Base-by-base conservation (phyloP, 768 basidiomycete species). In the Cubamyces lactineus region DNA sequence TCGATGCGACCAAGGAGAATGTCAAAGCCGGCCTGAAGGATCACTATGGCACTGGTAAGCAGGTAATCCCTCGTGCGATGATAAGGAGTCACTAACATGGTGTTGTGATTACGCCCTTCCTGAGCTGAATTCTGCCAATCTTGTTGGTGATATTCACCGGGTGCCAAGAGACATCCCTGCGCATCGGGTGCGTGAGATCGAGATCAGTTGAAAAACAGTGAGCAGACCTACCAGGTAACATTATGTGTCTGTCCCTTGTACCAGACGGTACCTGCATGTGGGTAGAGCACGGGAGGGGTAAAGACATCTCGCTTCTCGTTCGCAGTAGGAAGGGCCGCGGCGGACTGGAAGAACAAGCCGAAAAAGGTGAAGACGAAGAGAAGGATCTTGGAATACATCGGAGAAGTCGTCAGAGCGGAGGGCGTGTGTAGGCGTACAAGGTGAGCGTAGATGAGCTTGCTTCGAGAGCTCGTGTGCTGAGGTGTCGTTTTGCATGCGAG, bases 71-170 rank as follows among this genome's bases (percentile, higher is more conserved):
- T 12, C 19, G 34, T 6, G 9, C 17, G 40, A 21, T 21, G 30
- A 16, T 5, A 9, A 24, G 17, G 5, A 15, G 26, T 12, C 6
- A 55, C 74, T 56, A 59, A 74, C 74, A 62, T 19, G 63, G 65
- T 46, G 71, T 67, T 61, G 74, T 64, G 9, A 67, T 47, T 39
- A 74, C 68, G 45, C 66, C 68, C 24, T 64, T 66, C 60, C 49
- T 54, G 28, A 66, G 65, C 28, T 61, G 45, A 43, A 67, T 55
- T 1, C 30, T 26, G 11, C 61, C 60, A 11, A 39, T 34, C 13
- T 39, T 30, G 60, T 80, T 79, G 46, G 79, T 78, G 60, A 79
- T 78, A 23, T 71, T 64, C 8, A 48, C 62, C 0, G 79, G 79
- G 2, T 74, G 73, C 53, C 76, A 59, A 9, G 74, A 68, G 0